A percentile compares a stretch with the other conserved stretches of the same genome.
These are phyloP conservation scores for Euphorbia tirucalli DNA, from an alignment of 345 rosid genomes.

Conservation along the genomic window DNA sequence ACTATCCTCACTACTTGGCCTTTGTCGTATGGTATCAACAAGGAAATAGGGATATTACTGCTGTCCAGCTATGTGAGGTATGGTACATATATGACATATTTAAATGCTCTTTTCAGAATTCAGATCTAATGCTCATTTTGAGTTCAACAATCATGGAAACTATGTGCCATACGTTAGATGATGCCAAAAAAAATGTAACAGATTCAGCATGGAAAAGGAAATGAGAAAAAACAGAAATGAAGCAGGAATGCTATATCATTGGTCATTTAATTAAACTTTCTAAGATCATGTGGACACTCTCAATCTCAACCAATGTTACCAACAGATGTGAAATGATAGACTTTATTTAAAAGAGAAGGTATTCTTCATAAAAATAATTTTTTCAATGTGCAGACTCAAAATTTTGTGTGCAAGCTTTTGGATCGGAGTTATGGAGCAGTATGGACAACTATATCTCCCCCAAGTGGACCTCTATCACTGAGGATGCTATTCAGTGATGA, in stretches of 20 bases:
- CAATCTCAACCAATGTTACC: background rate
- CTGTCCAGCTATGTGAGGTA: conserved; percentile 77
- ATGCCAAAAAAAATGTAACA: background rate
- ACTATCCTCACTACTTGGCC: conserved; percentile 57
- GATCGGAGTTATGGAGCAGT: conserved; percentile 51
- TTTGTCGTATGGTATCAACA: conserved; percentile 64
- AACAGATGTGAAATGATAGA: background rate
- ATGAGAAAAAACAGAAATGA: too few relatives aligned
- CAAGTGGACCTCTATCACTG: conserved; percentile 51
- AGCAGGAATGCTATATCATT: background rate
- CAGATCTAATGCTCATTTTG: background rate
- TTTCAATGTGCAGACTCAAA: conserved; percentile 43
- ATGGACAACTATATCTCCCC: conserved; percentile 58
- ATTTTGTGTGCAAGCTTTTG: conserved; percentile 52
- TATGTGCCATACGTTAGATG: background rate
- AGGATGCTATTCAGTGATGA: conserved; percentile 60
- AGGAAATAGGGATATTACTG: conserved; percentile 63
- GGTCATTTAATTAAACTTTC: background rate
- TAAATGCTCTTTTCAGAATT: background rate
- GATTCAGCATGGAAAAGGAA: background rate
- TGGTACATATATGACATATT: background rate
- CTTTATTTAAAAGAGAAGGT: background rate
- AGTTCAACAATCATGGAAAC: background rate
- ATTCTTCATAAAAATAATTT: background rate
- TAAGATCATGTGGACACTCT: background rate